These are phyloP conservation scores for Diaporthe velutina DNA, from an alignment of 2,329 filamentous ascomycete species.

Conservation along the genomic window DNA sequence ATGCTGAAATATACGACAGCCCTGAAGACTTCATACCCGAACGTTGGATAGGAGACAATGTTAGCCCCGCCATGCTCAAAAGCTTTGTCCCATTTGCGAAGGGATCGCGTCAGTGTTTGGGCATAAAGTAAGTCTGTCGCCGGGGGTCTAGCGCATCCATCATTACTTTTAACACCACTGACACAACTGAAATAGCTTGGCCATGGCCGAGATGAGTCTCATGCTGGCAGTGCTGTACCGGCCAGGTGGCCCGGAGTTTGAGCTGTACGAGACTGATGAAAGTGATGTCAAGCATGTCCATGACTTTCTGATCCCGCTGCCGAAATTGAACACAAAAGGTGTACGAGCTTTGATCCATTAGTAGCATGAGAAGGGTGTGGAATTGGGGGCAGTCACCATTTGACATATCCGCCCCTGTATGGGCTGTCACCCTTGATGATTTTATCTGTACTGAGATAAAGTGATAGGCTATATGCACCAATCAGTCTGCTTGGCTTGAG, in stretches of 20 bases:
- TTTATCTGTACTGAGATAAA: no score
- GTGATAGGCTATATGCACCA: no score
- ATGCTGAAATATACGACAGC: conserved; percentile 22
- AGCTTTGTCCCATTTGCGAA: conserved; percentile 13
- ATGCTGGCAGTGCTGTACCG: not conserved
- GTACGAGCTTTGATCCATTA: not conserved
- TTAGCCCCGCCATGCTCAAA: not conserved
- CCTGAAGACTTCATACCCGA: conserved; percentile 27
- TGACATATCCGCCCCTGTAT: no score
- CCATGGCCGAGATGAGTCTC: conserved; percentile 51
- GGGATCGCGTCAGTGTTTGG: conserved; percentile 41
- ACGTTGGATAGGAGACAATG: not conserved
- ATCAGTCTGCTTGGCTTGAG: no score
- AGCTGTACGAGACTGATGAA: conserved; percentile 5
- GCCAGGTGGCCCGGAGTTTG: not conserved
- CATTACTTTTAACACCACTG: no score
- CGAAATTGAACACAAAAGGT: not conserved
- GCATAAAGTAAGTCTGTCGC: not conserved
- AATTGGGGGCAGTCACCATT: no score
- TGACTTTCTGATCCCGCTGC: not conserved
- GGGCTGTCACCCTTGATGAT: no score
- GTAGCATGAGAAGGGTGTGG: not conserved
- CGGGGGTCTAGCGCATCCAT: no score
- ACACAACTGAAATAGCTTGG: conserved; percentile 46
- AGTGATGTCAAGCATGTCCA: not conserved